A percentile compares a stretch with the other conserved stretches of the same genome.
These are phyloP conservation scores for Fusarium citri DNA, from an alignment of 2,329 filamentous ascomycete species.

Conservation along the genomic window DNA sequence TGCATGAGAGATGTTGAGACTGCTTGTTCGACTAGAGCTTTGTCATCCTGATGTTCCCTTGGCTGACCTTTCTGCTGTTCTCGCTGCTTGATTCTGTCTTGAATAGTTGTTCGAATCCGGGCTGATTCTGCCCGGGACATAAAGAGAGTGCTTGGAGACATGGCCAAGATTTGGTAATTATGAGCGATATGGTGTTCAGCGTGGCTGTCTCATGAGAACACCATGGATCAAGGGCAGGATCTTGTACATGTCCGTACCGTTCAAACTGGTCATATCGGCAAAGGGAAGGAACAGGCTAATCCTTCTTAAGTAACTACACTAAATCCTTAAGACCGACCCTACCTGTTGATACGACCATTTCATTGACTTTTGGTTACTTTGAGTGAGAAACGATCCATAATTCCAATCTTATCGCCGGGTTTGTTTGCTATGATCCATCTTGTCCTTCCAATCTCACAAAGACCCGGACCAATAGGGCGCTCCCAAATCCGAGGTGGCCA, in stretches of 20 bases:
- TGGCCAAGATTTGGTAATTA: fast-evolving
- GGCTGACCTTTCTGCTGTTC: conserved; percentile 31
- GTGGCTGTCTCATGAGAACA: background rate
- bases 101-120: conserved; percentile 44
- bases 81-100: conserved; percentile 40
- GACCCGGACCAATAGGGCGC: background rate
- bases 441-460: fast-evolving
- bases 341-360: fast-evolving
- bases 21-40: conserved; percentile 42
- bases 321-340: no score
- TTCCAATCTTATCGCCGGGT: background rate
- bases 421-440: fast-evolving
- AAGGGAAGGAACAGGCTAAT: background rate
- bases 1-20: conserved; percentile 48
- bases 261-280: background rate
- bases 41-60: conserved; percentile 37
- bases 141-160: conserved; percentile 43
- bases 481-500: background rate
- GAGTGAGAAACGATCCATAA: background rate
- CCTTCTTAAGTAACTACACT: background rate
- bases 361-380: fast-evolving
- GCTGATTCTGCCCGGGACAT: conserved; percentile 49
- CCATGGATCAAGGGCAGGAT: fast-evolving
- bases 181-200: fast-evolving
- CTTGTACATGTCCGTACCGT: background rate